Evolutionary conservation across 2,329 filamentous ascomycete species (phyloP).

Genomic region (Pseudocercospora pini-densiflorae): DNA sequence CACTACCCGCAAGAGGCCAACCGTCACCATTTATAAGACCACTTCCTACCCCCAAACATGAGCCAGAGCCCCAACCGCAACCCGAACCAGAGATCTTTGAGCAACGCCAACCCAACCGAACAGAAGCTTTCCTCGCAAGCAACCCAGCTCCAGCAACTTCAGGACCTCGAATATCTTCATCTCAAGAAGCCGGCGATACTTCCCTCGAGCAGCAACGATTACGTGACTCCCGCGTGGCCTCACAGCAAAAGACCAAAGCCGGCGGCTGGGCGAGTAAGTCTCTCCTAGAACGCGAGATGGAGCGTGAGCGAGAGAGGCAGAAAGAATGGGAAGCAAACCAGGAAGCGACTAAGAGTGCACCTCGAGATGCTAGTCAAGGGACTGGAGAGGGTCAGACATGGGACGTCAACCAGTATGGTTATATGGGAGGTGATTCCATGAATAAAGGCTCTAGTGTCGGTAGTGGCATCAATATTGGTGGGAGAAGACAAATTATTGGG

Average conservation of each 20-base stretch:
- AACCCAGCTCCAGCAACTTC: constrained; percentile 57
- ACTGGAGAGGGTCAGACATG: constrained; percentile 71
- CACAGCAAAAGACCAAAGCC: constrained; percentile 65
- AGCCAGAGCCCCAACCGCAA: constrained; percentile 16
- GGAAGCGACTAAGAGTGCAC: constrained; percentile 63
- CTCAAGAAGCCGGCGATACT: constrained; percentile 55
- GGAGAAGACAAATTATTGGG: constrained; percentile 77
- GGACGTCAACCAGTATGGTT: constrained; percentile 80
- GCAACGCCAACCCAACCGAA: constrained; percentile 50
- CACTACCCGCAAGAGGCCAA: constrained; percentile 51
- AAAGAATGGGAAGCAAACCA: constrained; percentile 80
- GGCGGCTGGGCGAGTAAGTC: constrained; percentile 69
- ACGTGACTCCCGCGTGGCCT: constrained; percentile 62
- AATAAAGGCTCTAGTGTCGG: constrained; percentile 66
- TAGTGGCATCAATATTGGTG: constrained; percentile 65
- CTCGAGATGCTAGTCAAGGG: constrained; percentile 61
- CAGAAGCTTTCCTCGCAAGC: constrained; percentile 61
- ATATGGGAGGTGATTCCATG: constrained; percentile 74
- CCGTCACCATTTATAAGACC: constrained; percentile 47
- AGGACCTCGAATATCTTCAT: constrained; percentile 41
- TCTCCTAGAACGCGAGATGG: constrained; percentile 79
- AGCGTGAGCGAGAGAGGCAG: constrained; percentile 76
- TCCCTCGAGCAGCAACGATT: constrained; percentile 58
- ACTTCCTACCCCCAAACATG: constrained; percentile 32
- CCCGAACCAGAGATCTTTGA: constrained; percentile 29